A percentile compares a stretch with the other conserved stretches of the same genome.
Evolutionary conservation across 2,329 filamentous ascomycete genomes (phyloP).

Genomic region (Stagonosporopsis vannaccii): DNA sequence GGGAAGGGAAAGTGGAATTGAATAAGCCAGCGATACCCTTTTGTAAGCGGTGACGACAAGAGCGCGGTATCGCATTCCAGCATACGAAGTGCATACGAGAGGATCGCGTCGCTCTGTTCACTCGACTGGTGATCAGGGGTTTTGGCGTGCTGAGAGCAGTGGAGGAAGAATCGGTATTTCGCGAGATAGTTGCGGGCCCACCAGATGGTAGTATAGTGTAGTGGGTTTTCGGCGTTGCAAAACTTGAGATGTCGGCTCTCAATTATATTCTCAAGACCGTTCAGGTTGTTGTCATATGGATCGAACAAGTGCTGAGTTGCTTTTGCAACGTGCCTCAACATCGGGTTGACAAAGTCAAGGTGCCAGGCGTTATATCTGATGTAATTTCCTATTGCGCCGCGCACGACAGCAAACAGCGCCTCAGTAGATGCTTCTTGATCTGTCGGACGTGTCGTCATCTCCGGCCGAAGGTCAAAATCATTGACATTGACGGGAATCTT

Average conservation of each 20-base stretch:
- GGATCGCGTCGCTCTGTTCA: constrained; percentile 32
- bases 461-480: constrained; percentile 55
- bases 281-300: constrained; percentile 39
- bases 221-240: constrained; percentile 34
- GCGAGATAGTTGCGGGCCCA: constrained; percentile 55
- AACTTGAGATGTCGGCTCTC: constrained; percentile 49
- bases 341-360: constrained; percentile 57
- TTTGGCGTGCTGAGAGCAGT: constrained; percentile 47
- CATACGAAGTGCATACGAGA: constrained; percentile 48
- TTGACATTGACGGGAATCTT: constrained; percentile 60
- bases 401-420: constrained; percentile 61
- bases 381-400: constrained; percentile 56
- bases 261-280: constrained; percentile 48
- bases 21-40: constrained; percentile 54
- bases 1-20: constrained; percentile 58
- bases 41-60: constrained; percentile 51
- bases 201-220: constrained; percentile 59
- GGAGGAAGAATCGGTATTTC: constrained; percentile 59
- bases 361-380: constrained; percentile 52
- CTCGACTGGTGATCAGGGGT: constrained; percentile 25
- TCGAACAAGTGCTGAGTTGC: constrained; percentile 12
- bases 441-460: constrained; percentile 49
- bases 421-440: constrained; percentile 59
- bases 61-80: constrained; percentile 58
- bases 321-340: constrained; percentile 50